Conservation (phyloP, 169 alveolate genomes). For the Plasmodium gonderi region DNA sequence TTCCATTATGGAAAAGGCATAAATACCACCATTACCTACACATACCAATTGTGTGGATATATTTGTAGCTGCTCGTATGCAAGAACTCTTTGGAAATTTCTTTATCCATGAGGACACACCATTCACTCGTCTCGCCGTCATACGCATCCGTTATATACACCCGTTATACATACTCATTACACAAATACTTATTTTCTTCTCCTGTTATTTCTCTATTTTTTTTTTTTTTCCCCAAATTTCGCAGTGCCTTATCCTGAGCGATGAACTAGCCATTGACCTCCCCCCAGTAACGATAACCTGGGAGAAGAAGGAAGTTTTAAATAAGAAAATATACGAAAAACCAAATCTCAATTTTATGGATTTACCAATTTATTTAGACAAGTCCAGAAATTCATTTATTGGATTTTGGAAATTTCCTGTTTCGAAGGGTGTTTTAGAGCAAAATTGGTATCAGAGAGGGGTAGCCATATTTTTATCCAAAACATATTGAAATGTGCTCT, state of each 20-base stretch:
- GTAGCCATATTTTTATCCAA: constrained; percentile 81
- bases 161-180: background rate
- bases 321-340: constrained; percentile 75
- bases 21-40: no score
- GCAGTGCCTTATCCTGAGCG: constrained; percentile 80
- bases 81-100: no score
- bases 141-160: no score
- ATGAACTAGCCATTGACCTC: constrained; percentile 80
- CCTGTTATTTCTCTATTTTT: background rate
- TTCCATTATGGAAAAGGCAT: no score
- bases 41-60: no score
- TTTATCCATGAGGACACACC: no score
- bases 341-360: constrained; percentile 76
- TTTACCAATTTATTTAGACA: constrained; percentile 90
- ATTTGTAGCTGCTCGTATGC: no score
- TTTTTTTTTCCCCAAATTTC: background rate
- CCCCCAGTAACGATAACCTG: constrained; percentile 88
- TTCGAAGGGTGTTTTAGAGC: constrained; percentile 80
- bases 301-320: constrained; percentile 75
- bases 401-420: constrained; percentile 86
- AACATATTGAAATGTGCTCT: constrained; percentile 25
- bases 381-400: constrained; percentile 85
- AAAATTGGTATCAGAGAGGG: constrained; percentile 89
- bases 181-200: background rate
- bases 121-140: no score